Percentiles rank a stretch among this genome's conserved stretches.
These are phyloP conservation scores for Diddensiella caesifluorescens DNA, from an alignment of 805 yeast genomes.

Conservation along the genomic window DNA sequence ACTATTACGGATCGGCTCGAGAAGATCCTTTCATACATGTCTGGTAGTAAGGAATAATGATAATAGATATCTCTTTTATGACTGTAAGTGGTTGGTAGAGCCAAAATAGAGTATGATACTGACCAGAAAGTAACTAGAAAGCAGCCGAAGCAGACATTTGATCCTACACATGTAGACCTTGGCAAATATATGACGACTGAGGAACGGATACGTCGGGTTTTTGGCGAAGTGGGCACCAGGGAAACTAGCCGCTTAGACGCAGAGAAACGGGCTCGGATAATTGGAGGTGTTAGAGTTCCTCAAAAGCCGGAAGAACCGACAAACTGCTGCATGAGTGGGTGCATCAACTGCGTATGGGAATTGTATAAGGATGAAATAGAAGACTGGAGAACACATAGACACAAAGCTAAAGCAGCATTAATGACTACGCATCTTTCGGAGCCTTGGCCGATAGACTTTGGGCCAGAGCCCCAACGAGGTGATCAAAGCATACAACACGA, in stretches of 20 bases:
- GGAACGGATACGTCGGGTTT: constrained; percentile 25
- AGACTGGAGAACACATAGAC: constrained; percentile 66
- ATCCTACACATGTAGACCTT: constrained; percentile 12
- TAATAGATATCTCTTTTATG: constrained; percentile 24
- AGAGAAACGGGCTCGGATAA: constrained; percentile 30
- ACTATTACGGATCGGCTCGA: too few relatives aligned
- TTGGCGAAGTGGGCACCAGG: constrained; percentile 33
- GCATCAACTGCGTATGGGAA: constrained; percentile 97
- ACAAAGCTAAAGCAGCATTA: constrained; percentile 52
- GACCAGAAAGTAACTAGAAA: constrained; percentile 3
- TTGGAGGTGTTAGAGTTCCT: constrained; percentile 73
- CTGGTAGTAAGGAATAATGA: constrained; percentile 13
- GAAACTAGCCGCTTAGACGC: constrained; percentile 31
- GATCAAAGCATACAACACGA: constrained; percentile 9
- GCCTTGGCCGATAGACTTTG: constrained; percentile 61
- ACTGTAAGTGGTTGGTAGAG: constrained; percentile 16
- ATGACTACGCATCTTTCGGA: constrained; percentile 34
- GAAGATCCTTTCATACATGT: constrained; percentile 9
- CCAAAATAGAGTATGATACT: not conserved
- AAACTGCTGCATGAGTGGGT: constrained; percentile 96
- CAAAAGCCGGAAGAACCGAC: constrained; percentile 86
- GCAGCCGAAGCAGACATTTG: constrained; percentile 24
- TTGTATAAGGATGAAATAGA: constrained; percentile 79
- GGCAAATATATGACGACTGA: constrained; percentile 13
- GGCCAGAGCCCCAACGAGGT: constrained; percentile 38